Evolutionary conservation across 352 stramenopile species (phyloP).

Genomic region (Phytophthora boehmeriae): DNA sequence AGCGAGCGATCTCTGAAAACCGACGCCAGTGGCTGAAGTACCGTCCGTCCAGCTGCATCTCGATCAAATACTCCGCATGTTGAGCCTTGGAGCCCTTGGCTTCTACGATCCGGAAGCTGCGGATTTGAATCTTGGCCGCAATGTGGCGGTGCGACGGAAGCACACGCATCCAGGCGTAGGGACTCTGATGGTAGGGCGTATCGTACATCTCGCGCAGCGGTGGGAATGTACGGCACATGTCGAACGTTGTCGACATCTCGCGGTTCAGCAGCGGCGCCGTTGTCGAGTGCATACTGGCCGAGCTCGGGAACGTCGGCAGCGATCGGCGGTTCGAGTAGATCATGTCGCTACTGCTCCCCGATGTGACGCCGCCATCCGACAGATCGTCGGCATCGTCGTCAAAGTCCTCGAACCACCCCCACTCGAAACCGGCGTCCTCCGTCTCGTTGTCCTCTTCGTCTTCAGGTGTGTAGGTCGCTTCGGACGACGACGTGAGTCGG

Average conservation of each 20-base stretch:
- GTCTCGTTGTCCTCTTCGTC: constrained; percentile 45
- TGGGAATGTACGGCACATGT: constrained; percentile 75
- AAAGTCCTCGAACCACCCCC: constrained; percentile 88
- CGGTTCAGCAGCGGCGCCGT: constrained; percentile 60
- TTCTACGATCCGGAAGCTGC: constrained; percentile 84
- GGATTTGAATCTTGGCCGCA: constrained; percentile 80
- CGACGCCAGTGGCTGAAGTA: constrained; percentile 80
- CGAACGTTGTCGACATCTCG: constrained; percentile 67
- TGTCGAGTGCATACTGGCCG: constrained; percentile 19
- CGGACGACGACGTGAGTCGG: constrained; percentile 44
- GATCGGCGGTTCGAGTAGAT: constrained; percentile 43
- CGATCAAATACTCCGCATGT: constrained; percentile 83
- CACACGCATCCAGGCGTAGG: constrained; percentile 65
- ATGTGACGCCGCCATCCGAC: constrained; percentile 21
- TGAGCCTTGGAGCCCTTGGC: constrained; percentile 46
- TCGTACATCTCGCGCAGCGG: constrained; percentile 63
- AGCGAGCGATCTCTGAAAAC: constrained; percentile 75
- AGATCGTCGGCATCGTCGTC: constrained; percentile 56
- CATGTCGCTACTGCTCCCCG: constrained; percentile 19
- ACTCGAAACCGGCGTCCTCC: constrained; percentile 51
- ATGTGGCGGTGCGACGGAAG: constrained; percentile 79
- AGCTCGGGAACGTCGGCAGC: constrained; percentile 36
- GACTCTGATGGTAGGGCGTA: constrained; percentile 62
- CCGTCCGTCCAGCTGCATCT: constrained; percentile 74
- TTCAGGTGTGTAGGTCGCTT: constrained; percentile 46